Conservation (phyloP, 2,329 filamentous ascomycete species). For the Stemphylium lycopersici region DNA sequence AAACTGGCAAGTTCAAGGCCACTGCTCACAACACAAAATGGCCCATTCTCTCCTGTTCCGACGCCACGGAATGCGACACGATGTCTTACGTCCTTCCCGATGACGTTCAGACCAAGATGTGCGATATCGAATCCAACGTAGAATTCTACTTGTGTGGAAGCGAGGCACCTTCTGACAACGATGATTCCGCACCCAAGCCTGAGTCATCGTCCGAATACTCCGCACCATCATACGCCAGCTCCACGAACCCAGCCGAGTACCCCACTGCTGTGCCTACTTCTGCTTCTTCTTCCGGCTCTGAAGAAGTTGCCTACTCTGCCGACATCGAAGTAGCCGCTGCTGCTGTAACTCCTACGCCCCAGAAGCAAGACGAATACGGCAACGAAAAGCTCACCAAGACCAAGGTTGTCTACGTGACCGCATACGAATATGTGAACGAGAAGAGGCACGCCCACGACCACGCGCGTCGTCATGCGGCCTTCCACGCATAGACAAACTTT, state of each 20-base stretch:
- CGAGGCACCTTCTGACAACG: conserved; percentile 30
- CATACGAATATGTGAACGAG: conserved; percentile 38
- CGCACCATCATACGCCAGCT: conserved; percentile 5
- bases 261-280: background rate
- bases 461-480: conserved; percentile 38
- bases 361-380: too few species aligned
- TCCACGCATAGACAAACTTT: conserved; percentile 36
- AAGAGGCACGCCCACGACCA: conserved; percentile 44
- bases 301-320: conserved; percentile 10
- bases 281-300: conserved; percentile 16
- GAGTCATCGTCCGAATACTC: conserved; percentile 6
- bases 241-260: background rate
- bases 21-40: conserved; percentile 37
- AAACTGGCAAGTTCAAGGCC: conserved; percentile 23
- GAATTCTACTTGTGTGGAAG: conserved; percentile 46
- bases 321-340: conserved; percentile 12
- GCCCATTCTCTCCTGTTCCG: conserved; percentile 37
- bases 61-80: conserved; percentile 30
- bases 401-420: conserved; percentile 43
- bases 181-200: conserved; percentile 13
- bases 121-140: conserved; percentile 32
- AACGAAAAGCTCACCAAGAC: conserved; percentile 25
- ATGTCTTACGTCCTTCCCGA: conserved; percentile 42
- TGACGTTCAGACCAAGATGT: conserved; percentile 43
- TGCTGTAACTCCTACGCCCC: conserved; percentile 31